These are phyloP conservation scores for Leccinellum albellum DNA, from an alignment of 768 basidiomycete genomes.

Conservation along the genomic window DNA sequence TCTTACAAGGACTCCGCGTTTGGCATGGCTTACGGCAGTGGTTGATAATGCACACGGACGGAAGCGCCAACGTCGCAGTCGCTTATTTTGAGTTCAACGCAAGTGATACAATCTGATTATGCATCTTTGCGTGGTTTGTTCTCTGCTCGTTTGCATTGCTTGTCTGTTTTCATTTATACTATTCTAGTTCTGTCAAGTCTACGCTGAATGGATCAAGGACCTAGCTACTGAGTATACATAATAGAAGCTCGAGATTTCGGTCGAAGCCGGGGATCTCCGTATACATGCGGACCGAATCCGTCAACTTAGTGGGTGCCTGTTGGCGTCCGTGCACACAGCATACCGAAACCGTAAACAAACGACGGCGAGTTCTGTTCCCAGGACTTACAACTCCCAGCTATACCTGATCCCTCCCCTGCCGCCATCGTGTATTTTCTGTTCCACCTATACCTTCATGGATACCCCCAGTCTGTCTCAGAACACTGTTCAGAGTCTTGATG, in stretches of 20 bases:
- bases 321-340: conserved; percentile 17
- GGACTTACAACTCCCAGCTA: conserved; percentile 4
- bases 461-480: not conserved
- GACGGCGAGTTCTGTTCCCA: not conserved
- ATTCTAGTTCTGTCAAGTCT: not conserved
- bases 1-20: not conserved
- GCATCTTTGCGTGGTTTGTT: not conserved
- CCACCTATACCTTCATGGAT: conserved; percentile 2
- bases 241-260: not conserved
- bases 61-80: not conserved
- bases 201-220: not conserved
- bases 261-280: conserved; percentile 4
- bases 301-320: not conserved
- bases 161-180: not conserved
- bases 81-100: not conserved
- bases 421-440: not conserved
- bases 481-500: not conserved
- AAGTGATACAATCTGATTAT: too few relatives aligned
- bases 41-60: not conserved
- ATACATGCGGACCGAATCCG: not conserved
- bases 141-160: not conserved
- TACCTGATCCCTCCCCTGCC: not conserved
- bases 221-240: not conserved
- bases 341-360: conserved; percentile 16
- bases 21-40: not conserved